Percentiles rank a stretch among this genome's conserved stretches.
Conservation (phyloP, 2,329 filamentous ascomycete species). For the Arthroderma sp. region DNA sequence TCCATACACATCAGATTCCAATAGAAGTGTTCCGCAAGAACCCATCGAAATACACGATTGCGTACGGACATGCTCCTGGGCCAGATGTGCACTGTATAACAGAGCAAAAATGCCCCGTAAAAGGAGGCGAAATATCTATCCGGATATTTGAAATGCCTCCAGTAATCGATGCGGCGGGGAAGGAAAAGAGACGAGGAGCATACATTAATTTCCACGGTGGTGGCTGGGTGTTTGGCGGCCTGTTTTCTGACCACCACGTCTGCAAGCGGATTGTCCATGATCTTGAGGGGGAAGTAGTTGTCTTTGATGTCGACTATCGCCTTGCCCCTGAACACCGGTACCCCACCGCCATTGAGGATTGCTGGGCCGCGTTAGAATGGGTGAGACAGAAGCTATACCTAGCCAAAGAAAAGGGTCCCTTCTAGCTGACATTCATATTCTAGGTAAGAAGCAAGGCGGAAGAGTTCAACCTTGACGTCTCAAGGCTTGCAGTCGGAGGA, state of each 20-base stretch:
- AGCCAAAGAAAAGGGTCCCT: not conserved
- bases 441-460: slow-evolving; percentile 25
- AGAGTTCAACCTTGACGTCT: slow-evolving; percentile 26
- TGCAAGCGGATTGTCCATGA: slow-evolving; percentile 31
- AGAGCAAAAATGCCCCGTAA: slow-evolving; percentile 30
- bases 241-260: slow-evolving; percentile 29
- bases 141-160: slow-evolving; percentile 31
- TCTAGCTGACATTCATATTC: slow-evolving; percentile 3
- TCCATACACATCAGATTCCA: slow-evolving; percentile 33
- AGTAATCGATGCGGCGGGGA: slow-evolving; percentile 18
- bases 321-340: slow-evolving; percentile 31
- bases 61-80: slow-evolving; percentile 29
- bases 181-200: slow-evolving; percentile 24
- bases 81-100: slow-evolving; percentile 30
- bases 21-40: slow-evolving; percentile 31
- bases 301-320: slow-evolving; percentile 36
- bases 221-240: slow-evolving; percentile 35
- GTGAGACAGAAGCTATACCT: slow-evolving; percentile 15
- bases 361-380: slow-evolving; percentile 32
- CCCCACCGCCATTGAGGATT: slow-evolving; percentile 30
- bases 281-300: slow-evolving; percentile 30
- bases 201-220: slow-evolving; percentile 35
- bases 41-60: slow-evolving; percentile 28
- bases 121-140: slow-evolving; percentile 30
- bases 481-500: slow-evolving; percentile 29